Percentiles rank a stretch among this genome's conserved stretches.
Conservation (phyloP, 345 rosid genomes). For the Cardamine resedifolia region DNA sequence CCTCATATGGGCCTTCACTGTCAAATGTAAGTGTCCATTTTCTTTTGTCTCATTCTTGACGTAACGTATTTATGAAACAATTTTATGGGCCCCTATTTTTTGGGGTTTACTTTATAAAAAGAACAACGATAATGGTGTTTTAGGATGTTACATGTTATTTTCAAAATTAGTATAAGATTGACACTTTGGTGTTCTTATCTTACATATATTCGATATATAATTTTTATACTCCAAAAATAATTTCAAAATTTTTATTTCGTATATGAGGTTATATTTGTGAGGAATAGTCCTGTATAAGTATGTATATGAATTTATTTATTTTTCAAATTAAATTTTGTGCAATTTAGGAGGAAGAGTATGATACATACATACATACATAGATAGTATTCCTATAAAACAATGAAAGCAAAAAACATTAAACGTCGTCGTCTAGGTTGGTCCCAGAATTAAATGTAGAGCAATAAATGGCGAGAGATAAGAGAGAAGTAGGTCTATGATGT, state of each 20-base stretch:
- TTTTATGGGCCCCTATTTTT: conserved; percentile 14
- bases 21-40: conserved; percentile 15
- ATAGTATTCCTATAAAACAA: not conserved
- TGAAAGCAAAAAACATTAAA: not conserved
- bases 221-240: not conserved
- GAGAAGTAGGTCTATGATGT: conserved; percentile 35
- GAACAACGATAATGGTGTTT: not conserved
- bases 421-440: conserved; percentile 38
- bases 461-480: conserved; percentile 35
- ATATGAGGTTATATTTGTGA: not conserved
- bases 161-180: not conserved
- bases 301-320: not conserved
- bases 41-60: conserved; percentile 3
- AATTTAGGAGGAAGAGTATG: not conserved
- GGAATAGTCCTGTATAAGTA: not conserved
- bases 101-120: not conserved
- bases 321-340: not conserved
- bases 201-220: too few relatives aligned
- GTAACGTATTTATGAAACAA: not conserved
- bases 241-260: not conserved
- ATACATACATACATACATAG: not conserved
- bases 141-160: not conserved
- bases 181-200: not conserved
- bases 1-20: conserved; percentile 30
- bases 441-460: conserved; percentile 26